Evolutionary conservation across 1,284 basidiomycete species (phyloP).

Genomic region (Caloboletus firmus): DNA sequence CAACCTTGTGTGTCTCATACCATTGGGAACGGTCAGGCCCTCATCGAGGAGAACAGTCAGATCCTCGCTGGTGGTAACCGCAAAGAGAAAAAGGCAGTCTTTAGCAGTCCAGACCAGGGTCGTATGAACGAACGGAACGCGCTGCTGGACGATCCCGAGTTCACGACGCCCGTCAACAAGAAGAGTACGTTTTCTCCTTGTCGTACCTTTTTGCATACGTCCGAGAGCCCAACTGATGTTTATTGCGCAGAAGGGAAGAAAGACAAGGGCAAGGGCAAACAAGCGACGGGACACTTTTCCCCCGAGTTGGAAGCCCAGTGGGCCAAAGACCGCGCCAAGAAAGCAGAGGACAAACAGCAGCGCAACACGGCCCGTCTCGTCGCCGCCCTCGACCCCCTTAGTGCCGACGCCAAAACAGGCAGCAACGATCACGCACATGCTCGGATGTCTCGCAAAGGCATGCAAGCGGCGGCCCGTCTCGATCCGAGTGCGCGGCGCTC

Average conservation of each 20-base stretch:
- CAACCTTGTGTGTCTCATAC: constrained; percentile 1
- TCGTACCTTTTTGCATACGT: constrained; percentile 18
- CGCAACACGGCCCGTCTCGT: constrained; percentile 60
- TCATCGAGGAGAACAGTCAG: constrained; percentile 49
- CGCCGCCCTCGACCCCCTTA: constrained; percentile 54
- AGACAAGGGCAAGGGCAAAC: constrained; percentile 43
- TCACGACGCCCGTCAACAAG: constrained; percentile 32
- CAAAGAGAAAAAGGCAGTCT: constrained; percentile 58
- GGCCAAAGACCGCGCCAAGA: constrained; percentile 79
- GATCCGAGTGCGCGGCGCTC: constrained; percentile 41
- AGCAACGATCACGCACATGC: neutral
- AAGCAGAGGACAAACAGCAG: constrained; percentile 72
- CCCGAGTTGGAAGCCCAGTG: constrained; percentile 70
- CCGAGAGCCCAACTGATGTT: neutral
- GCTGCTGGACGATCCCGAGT: constrained; percentile 24
- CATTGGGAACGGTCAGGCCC: constrained; percentile 28
- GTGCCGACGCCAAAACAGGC: constrained; percentile 37
- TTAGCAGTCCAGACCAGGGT: constrained; percentile 64
- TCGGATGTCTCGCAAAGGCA: constrained; percentile 55
- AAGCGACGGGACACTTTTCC: constrained; percentile 48
- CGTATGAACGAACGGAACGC: constrained; percentile 49
- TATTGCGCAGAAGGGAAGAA: constrained; percentile 51
- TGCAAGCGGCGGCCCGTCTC: constrained; percentile 51
- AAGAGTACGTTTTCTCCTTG: constrained; percentile 20
- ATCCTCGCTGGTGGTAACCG: constrained; percentile 42